A percentile compares a stretch with the other conserved stretches of the same genome.
Evolutionary conservation across 495 filamentous ascomycete species (phyloP).

Genomic region (Glonium stellatum): DNA sequence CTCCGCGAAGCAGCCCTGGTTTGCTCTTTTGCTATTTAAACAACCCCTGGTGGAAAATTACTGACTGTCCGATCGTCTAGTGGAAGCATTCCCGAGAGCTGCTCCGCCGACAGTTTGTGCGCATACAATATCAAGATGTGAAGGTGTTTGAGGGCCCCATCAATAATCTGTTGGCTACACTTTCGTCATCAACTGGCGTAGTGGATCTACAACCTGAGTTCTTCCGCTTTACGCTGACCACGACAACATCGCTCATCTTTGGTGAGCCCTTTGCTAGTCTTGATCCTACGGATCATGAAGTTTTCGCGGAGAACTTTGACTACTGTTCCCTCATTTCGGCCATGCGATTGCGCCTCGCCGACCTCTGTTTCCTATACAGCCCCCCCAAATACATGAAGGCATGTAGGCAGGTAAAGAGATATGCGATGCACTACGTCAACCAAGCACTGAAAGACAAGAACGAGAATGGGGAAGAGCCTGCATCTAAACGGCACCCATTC

Average conservation of each 20-base stretch:
- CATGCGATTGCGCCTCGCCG: conserved; percentile 43
- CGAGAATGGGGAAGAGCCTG: conserved; percentile 29
- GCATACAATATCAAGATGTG: conserved; percentile 35
- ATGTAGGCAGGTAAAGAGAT: conserved; percentile 32
- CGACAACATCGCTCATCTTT: conserved; percentile 43
- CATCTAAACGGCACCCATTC: conserved; percentile 38
- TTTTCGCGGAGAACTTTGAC: conserved; percentile 9
- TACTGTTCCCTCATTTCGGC: conserved; percentile 1
- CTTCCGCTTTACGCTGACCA: conserved; percentile 44
- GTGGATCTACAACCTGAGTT: conserved; percentile 47
- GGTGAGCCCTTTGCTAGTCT: conserved; percentile 38
- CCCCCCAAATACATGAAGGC: conserved; percentile 42
- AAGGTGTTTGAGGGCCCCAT: conserved; percentile 35
- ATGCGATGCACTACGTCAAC: conserved; percentile 33
- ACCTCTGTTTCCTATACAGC: conserved; percentile 45
- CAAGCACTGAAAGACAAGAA: conserved; percentile 26
- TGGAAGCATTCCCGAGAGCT: conserved; percentile 52
- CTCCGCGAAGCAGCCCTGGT: too few relatives aligned
- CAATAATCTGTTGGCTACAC: conserved; percentile 39
- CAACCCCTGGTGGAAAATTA: too few relatives aligned
- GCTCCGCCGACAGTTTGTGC: conserved; percentile 50
- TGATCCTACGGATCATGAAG: conserved; percentile 18
- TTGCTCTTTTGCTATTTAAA: too few relatives aligned
- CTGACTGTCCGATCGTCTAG: too few relatives aligned
- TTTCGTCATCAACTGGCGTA: conserved; percentile 23